Evolutionary conservation across 2,329 filamentous ascomycete species (phyloP).

Genomic region (Talaromyces islandicus): DNA sequence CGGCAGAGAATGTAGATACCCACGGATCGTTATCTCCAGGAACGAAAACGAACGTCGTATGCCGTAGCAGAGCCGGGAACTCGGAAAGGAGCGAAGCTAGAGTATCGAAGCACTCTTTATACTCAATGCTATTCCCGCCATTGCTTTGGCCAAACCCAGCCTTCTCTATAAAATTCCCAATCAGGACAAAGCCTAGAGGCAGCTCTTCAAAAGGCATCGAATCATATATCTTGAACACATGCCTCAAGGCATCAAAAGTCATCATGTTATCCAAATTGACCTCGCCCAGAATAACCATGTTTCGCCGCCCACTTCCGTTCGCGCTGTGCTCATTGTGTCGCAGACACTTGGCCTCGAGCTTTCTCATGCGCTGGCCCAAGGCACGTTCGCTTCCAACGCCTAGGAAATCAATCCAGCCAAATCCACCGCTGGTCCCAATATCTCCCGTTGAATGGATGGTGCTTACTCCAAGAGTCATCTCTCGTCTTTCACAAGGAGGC

Average conservation of each 20-base stretch:
- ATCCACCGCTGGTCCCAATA: conserved; percentile 62
- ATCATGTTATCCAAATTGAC: conserved; percentile 78
- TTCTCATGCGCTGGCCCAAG: conserved; percentile 74
- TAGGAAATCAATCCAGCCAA: conserved; percentile 96
- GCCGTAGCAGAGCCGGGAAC: conserved; percentile 71
- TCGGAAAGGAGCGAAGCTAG: conserved; percentile 77
- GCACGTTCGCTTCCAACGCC: conserved; percentile 86
- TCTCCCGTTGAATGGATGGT: conserved; percentile 35
- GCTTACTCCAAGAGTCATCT: conserved; percentile 68
- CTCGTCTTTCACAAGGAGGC: conserved; percentile 81
- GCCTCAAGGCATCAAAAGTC: conserved; percentile 74
- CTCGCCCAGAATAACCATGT: conserved; percentile 74
- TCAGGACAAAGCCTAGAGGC: conserved; percentile 74
- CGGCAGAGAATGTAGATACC: conserved; percentile 68
- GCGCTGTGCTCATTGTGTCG: conserved; percentile 21
- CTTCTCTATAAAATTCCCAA: conserved; percentile 71
- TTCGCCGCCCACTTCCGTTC: conserved; percentile 32
- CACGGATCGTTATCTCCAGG: conserved; percentile 98
- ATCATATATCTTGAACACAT: conserved; percentile 70
- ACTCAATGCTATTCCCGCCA: conserved; percentile 80
- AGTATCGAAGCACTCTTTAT: conserved; percentile 92
- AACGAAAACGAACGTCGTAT: conserved; percentile 82
- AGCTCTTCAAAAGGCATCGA: conserved; percentile 56
- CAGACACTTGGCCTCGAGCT: conserved; percentile 67
- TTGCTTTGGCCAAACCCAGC: conserved; percentile 59